A percentile compares a stretch with the other conserved stretches of the same genome.
Conservation (phyloP, 2,329 filamentous ascomycete genomes). For the Chrysoporthe puriensis region DNA sequence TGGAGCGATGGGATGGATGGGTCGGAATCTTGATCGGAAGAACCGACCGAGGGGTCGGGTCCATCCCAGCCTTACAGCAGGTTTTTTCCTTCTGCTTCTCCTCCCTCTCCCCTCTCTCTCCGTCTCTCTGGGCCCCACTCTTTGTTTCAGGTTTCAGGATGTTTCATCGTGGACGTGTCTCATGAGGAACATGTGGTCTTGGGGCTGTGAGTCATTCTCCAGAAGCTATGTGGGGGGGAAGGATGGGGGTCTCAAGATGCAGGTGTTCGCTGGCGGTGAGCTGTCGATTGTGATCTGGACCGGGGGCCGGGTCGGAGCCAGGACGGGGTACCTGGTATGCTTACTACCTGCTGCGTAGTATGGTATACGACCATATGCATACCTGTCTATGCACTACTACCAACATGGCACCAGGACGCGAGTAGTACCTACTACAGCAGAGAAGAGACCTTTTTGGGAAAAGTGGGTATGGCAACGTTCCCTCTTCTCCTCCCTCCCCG, state of each 20-base stretch:
- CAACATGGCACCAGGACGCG: too few relatives aligned
- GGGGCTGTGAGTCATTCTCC: constrained; percentile 6
- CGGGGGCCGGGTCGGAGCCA: neutral
- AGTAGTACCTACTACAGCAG: neutral
- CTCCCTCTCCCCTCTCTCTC: neutral
- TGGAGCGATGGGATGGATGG: neutral
- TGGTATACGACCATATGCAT: too few relatives aligned
- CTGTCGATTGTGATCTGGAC: neutral
- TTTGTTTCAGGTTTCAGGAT: constrained; percentile 15
- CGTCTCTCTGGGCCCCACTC: neutral
- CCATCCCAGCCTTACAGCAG: neutral
- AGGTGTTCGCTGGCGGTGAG: constrained; percentile 17
- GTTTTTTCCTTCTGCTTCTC: neutral
- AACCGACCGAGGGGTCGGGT: constrained; percentile 4
- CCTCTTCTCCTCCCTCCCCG: neutral
- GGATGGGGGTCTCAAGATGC: neutral
- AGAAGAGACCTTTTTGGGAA: neutral
- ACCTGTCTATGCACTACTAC: too few relatives aligned
- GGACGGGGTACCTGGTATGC: neutral
- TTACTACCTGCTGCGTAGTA: too few relatives aligned
- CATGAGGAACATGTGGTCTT: neutral
- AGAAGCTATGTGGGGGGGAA: neutral
- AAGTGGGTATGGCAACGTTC: constrained; percentile 18
- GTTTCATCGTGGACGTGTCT: constrained; percentile 10
- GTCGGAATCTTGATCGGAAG: constrained; percentile 1